Base-by-base conservation (phyloP, 2,329 filamentous ascomycete species). In the Ascochyta lentis region DNA sequence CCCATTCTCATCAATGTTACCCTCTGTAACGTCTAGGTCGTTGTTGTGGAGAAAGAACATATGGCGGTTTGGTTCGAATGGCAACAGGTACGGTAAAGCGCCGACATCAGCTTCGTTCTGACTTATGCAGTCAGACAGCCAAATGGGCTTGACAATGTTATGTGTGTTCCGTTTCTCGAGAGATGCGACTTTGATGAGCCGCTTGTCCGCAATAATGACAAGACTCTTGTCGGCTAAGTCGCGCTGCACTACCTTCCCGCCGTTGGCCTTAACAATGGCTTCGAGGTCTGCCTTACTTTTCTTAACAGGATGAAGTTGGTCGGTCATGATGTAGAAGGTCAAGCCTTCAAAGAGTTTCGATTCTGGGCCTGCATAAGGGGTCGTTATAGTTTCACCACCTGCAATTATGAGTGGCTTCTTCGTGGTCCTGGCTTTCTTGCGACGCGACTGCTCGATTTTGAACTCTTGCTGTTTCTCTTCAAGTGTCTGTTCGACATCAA, bases 281-380 rank as follows among this genome's bases (percentile, higher is more conserved):
- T 98, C 93, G 1, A 99, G 79, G 60, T 96, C 88, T 0, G 83
- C 80, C 74, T 96, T 97, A 6, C 83, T 84, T 72, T 86, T 92
- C 75, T 91, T 95, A 23, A 80, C 77, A 0, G 91, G 90, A 38
- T 84, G 81, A 1, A 82, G 71, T 26, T 89, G 87, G 48, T 96
- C 92, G 1, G 89, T 93, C 70, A 97, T 83, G 19, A 98, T 84
- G 77, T 87, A 96, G 71, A 97, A 96, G 37, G 86, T 88, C 13
- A 95, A 76, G 0, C 90, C 89, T 8, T 87, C 81, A 63, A 97
- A 96, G 0, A 96, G 72, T 40, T 85, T 83, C 0, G 86, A 86
- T 40, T 80, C 81, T 1, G 84, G 83, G 0, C 83, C 84, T 2
- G 79, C 78, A 64, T 88, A 89, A 4, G 82, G 76, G 1, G 77